Evolutionary conservation across 495 filamentous ascomycete species (phyloP), one percentile per base, ranked within the genome.

Genomic region (Aspergillus homomorphus): DNA sequence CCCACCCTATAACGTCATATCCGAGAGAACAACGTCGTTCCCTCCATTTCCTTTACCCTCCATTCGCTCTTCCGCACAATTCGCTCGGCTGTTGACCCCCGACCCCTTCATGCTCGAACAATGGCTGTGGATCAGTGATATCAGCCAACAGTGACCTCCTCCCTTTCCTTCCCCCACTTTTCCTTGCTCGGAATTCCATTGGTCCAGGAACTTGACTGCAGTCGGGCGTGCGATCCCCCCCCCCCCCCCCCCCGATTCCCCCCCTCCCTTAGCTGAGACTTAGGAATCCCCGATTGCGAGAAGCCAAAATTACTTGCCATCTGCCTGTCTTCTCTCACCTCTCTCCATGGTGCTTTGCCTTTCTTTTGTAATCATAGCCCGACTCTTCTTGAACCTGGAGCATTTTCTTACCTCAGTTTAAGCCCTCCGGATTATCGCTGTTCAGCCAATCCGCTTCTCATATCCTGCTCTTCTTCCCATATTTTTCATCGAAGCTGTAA

Each of bases 61-160:
- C 62, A 62, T 62, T 65, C 43, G 53, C 51, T 58, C 54, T 54
- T 54, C 59, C 54, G 51, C 45, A 56, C 45, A 58, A 49, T 55
- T 56, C 53, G 57, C 56, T 52, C 58, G 54, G 45, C 59, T 60
- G 54, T 62, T 58, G 43, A 58, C 51, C 43, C 58, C 56, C 54
- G 50, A 43, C 28, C 33, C 57, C 50, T 60, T 53, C 38, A 28
- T 51, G 28, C 53, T 61, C 56, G 51, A 58, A 54, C 20, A 51
- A 70, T 67, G 66, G 61, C 59, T 57, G 62, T 66, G 66, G 64
- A 64, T 62, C 65, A 68, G 61, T 64, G 62, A 72, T 72, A 69
- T 70, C 62, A 69, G 58, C 49, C 52, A 57, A 57, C 49, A 53
- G 33, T 38, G 33, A 38, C 33, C 33, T 6, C 33, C 33, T 14